A percentile compares a stretch with the other conserved stretches of the same genome.
These are phyloP conservation scores for Saccharomycopsis amapae DNA, from an alignment of 805 yeast species.

Conservation along the genomic window DNA sequence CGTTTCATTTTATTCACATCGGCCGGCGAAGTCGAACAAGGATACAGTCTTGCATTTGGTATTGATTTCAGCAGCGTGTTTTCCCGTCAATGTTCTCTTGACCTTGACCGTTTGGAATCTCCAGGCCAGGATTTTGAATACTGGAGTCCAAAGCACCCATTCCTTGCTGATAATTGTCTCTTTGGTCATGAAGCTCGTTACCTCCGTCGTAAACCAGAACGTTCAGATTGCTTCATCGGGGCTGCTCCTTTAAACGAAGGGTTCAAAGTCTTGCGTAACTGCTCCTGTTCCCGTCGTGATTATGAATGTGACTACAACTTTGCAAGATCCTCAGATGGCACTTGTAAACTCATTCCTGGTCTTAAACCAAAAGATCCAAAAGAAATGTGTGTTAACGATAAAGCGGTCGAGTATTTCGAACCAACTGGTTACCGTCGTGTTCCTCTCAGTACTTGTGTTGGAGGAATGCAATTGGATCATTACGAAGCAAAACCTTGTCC, in stretches of 20 bases:
- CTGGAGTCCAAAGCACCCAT: constrained; percentile 56
- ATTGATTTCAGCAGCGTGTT: constrained; percentile 52
- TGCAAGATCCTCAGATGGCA: constrained; percentile 62
- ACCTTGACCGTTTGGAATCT: constrained; percentile 35
- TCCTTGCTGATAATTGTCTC: constrained; percentile 44
- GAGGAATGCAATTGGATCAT: constrained; percentile 67
- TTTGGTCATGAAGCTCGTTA: constrained; percentile 66
- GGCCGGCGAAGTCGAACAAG: constrained; percentile 30
- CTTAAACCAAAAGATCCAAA: constrained; percentile 57
- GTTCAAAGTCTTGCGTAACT: constrained; percentile 50
- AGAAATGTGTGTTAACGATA: constrained; percentile 47
- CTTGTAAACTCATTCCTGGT: constrained; percentile 80
- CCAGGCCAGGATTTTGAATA: constrained; percentile 46
- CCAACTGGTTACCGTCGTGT: constrained; percentile 91
- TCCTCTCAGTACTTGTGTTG: constrained; percentile 78
- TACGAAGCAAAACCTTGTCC: constrained; percentile 74
- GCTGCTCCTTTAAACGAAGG: constrained; percentile 55
- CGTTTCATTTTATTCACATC: constrained; percentile 62
- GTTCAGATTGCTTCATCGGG: constrained; percentile 60
- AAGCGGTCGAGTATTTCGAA: constrained; percentile 63
- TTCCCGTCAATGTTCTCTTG: constrained; percentile 48
- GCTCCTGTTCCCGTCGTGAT: constrained; percentile 80
- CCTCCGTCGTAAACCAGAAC: constrained; percentile 49
- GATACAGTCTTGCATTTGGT: constrained; percentile 38
- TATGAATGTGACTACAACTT: constrained; percentile 93